Evolutionary conservation across 179 eudicot genomes (phyloP).

Genomic region (Carnegiea gigantea): DNA sequence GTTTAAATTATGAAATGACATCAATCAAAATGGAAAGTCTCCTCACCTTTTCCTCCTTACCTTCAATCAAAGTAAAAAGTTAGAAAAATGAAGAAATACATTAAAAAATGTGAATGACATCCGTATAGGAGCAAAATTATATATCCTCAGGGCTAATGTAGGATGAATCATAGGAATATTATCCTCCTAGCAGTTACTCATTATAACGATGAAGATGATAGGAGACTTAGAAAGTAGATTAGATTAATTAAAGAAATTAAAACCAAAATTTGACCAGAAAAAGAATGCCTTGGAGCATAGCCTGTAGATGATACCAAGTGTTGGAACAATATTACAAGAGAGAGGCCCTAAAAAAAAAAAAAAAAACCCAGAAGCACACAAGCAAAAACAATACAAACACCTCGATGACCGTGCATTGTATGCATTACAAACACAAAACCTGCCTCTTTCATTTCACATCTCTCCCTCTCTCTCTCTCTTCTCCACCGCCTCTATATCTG

Average conservation of each 20-base stretch:
- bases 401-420: not conserved
- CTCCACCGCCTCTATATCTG: slow-evolving; percentile 36
- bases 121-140: too few species aligned
- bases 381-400: not conserved
- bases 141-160: too few species aligned
- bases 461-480: not conserved
- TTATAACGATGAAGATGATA: too few species aligned
- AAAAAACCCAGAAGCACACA: not conserved
- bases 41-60: too few species aligned
- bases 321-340: not conserved
- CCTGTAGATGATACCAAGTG: slow-evolving; percentile 7
- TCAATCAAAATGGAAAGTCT: too few species aligned
- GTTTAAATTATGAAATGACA: too few species aligned
- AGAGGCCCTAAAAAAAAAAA: not conserved
- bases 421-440: not conserved
- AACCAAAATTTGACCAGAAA: not conserved
- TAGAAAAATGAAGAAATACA: too few species aligned
- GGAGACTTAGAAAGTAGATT: not conserved
- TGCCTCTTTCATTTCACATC: not conserved
- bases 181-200: too few species aligned
- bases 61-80: too few species aligned
- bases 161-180: too few species aligned
- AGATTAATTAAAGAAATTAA: not conserved
- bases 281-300: not conserved
- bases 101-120: too few species aligned